phyloP scores from a whole-genome alignment of 2,329 filamentous ascomycete genomes.

The Cladophialophora carrionii region DNA sequence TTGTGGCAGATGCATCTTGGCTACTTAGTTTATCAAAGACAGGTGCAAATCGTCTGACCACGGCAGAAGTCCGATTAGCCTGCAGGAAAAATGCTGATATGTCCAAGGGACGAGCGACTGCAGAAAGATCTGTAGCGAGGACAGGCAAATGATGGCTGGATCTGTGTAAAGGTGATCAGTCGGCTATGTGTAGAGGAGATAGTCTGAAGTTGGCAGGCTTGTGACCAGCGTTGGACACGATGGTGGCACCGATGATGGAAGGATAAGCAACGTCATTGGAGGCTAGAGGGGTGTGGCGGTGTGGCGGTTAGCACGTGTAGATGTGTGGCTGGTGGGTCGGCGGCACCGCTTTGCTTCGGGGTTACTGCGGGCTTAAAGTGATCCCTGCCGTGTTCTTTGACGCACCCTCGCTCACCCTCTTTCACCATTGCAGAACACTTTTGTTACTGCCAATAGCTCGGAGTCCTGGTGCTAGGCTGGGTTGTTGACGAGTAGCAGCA shows the following conservation, averaged over 20 bases:
- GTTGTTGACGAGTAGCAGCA: constrained; percentile 3
- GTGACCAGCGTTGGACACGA: not conserved
- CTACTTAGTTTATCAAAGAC: not conserved
- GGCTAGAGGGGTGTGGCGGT: not conserved
- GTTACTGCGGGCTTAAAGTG: constrained; percentile 1
- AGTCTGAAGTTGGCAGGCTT: not conserved
- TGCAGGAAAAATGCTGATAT: not conserved
- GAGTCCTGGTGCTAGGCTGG: not conserved
- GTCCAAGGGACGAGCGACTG: not conserved
- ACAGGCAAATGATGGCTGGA: not conserved
- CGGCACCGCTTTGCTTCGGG: not conserved
- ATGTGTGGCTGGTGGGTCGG: not conserved
- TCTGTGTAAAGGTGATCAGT: not conserved
- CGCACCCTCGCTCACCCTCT: not conserved
- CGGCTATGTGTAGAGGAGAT: no score
- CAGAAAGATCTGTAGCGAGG: not conserved
- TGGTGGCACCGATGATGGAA: not conserved
- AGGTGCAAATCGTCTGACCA: not conserved
- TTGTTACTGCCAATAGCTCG: not conserved
- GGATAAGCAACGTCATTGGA: not conserved
- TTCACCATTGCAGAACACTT: not conserved
- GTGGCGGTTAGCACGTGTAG: not conserved
- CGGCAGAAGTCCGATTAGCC: not conserved
- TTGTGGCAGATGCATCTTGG: not conserved
- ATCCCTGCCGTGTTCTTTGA: not conserved